phyloP scores from a whole-genome alignment of 176 grass and related monocot genomes.

The Carex littledalei region DNA sequence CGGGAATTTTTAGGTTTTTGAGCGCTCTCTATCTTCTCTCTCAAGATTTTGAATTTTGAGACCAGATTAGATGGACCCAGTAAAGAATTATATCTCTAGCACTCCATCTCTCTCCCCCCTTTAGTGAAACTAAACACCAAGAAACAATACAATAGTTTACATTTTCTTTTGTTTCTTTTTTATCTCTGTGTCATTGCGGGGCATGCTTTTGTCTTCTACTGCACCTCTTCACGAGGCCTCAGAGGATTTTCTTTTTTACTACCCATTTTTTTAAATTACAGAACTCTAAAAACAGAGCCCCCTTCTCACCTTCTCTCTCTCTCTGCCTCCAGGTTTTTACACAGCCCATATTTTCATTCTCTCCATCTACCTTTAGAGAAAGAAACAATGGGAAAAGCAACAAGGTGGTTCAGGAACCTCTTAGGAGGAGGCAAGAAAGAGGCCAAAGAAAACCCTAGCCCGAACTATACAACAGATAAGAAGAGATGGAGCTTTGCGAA shows the following conservation, averaged over 20 bases:
- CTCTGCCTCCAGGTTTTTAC: background rate
- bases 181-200: slow-evolving; percentile 1
- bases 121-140: background rate
- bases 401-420: slow-evolving; percentile 59
- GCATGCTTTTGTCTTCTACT: slow-evolving; percentile 39
- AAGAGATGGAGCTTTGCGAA: slow-evolving; percentile 83
- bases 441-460: slow-evolving; percentile 30
- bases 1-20: slow-evolving; percentile 29
- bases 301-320: background rate
- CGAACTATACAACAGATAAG: slow-evolving; percentile 34
- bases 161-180: slow-evolving; percentile 3
- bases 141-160: background rate
- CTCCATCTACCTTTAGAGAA: background rate
- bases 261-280: background rate
- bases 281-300: slow-evolving; percentile 12
- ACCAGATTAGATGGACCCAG: slow-evolving; percentile 5
- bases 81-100: background rate
- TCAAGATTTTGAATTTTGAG: slow-evolving; percentile 32
- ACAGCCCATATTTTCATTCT: background rate
- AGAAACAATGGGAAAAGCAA: slow-evolving; percentile 69
- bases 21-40: slow-evolving; percentile 23
- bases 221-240: slow-evolving; percentile 30
- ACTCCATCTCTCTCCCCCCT: slow-evolving; percentile 7
- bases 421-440: slow-evolving; percentile 55
- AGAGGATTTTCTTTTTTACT: slow-evolving; percentile 7